phyloP scores from a whole-genome alignment of 208 protist genomes.

The Leishmania amazonensis region DNA sequence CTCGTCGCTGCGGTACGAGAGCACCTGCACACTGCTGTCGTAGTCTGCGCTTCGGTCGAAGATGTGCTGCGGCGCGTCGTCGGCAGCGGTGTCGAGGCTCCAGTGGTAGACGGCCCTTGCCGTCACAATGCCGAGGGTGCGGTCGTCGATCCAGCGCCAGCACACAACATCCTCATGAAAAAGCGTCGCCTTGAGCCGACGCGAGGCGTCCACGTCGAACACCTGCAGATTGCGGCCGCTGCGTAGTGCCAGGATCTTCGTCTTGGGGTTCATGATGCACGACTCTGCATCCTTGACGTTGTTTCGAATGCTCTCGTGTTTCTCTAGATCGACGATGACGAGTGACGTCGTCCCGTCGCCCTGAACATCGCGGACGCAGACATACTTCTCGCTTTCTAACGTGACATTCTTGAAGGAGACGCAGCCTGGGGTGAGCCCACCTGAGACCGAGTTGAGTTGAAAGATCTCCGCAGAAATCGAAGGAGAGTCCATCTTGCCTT shows the following conservation, averaged over 20 bases:
- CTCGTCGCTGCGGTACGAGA: constrained; percentile 96
- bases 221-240: constrained; percentile 97
- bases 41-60: constrained; percentile 96
- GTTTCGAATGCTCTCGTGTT: constrained; percentile 95
- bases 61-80: constrained; percentile 93
- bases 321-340: constrained; percentile 96
- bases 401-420: constrained; percentile 98
- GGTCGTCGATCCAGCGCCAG: constrained; percentile 97
- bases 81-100: constrained; percentile 89
- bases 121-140: constrained; percentile 97
- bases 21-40: constrained; percentile 93
- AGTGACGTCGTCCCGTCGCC: constrained; percentile 77
- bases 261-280: constrained; percentile 98
- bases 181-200: constrained; percentile 94
- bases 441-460: constrained; percentile 85
- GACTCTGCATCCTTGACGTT: constrained; percentile 98
- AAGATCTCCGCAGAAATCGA: constrained; percentile 65
- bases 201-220: constrained; percentile 97
- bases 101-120: constrained; percentile 97
- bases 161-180: constrained; percentile 97
- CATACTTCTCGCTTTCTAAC: constrained; percentile 98
- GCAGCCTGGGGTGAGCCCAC: constrained; percentile 91
- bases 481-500: constrained; percentile 55
- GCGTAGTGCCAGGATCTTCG: constrained; percentile 97
- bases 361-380: constrained; percentile 96